Conservation (phyloP, 306 rosid species). For the Abrus pulchellus region DNA sequence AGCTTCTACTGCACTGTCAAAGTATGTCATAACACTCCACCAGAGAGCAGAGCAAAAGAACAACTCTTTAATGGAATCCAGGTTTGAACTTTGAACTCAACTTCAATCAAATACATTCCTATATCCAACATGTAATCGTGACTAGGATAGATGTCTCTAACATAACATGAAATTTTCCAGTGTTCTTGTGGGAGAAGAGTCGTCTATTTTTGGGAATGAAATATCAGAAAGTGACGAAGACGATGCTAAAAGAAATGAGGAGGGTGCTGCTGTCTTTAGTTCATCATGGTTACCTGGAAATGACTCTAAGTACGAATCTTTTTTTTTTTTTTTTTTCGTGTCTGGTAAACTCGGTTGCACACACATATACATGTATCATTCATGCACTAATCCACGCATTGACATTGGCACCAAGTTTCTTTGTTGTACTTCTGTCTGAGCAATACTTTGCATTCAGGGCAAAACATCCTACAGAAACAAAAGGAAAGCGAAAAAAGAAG, state of each 20-base stretch:
- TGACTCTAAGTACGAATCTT: constrained; percentile 61
- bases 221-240: constrained; percentile 71
- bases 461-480: constrained; percentile 56
- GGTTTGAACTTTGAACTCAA: constrained; percentile 57
- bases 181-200: constrained; percentile 81
- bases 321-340: constrained; percentile 33
- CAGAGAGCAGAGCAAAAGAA: constrained; percentile 74
- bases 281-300: constrained; percentile 96
- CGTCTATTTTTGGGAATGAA: constrained; percentile 66
- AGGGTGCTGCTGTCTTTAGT: constrained; percentile 72
- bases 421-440: constrained; percentile 19
- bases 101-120: constrained; percentile 27
- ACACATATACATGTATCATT: neutral
- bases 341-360: constrained; percentile 33
- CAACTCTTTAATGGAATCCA: constrained; percentile 75
- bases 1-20: constrained; percentile 72
- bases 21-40: constrained; percentile 60
- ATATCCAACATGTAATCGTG: constrained; percentile 29
- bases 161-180: constrained; percentile 55
- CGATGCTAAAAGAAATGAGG: constrained; percentile 51
- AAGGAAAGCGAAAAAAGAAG: constrained; percentile 58
- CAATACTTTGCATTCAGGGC: constrained; percentile 56
- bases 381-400: constrained; percentile 20
- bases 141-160: constrained; percentile 51
- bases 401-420: constrained; percentile 31